Evolutionary conservation across 2,329 filamentous ascomycete species (phyloP), one percentile per base, ranked within the genome.

Genomic region (Macrophomina phaseolina): DNA sequence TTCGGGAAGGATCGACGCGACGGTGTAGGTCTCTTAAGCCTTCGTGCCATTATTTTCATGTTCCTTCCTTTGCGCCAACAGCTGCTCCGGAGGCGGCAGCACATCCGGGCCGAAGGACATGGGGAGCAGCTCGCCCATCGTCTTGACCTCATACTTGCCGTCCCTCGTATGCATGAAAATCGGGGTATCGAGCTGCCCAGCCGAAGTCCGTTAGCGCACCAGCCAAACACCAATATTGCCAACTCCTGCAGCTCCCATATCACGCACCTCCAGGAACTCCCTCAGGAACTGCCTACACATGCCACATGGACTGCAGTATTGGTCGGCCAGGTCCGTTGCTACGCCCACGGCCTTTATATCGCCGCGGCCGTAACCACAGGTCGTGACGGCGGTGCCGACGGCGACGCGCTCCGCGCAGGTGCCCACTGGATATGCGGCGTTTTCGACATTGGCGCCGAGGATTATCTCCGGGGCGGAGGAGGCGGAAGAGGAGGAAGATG

Each of bases 141-240:
- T 90, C 80, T 88, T 83, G 30, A 92, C 87, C n/a, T 88, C 82
- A 72, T 86, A 93, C 68, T 90, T 86, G 2, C 89, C 90, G 69
- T 93, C 86, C 77, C 89, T 90, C 78, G 96, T 93, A 79, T 96
- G 97, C 94, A 98, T 97, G 77, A 97, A 89, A 66, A 99, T 86
- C 0, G 93, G 94, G 67, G 87, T 89, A 5, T 84, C 81, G n/a
- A 88, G 75, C 6, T 84, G 42, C 23, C 3, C 7, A 23, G 23
- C 23, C 23, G 23, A 55, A 38, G 8, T 28, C 30, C 14, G 2
- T 45, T 3, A 28, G 5, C 16, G 16, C 28, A 12, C 36, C 55
- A 58, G 36, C 28, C 18, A 53, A 28, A n/a, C 14, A 23, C 23
- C 23, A 23, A 23, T 23, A 23, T 23, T 23, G 23, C 23, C 23